Base-by-base conservation (phyloP, 192 early-diverging fungal genomes). In the Chytriomyces confervae region DNA sequence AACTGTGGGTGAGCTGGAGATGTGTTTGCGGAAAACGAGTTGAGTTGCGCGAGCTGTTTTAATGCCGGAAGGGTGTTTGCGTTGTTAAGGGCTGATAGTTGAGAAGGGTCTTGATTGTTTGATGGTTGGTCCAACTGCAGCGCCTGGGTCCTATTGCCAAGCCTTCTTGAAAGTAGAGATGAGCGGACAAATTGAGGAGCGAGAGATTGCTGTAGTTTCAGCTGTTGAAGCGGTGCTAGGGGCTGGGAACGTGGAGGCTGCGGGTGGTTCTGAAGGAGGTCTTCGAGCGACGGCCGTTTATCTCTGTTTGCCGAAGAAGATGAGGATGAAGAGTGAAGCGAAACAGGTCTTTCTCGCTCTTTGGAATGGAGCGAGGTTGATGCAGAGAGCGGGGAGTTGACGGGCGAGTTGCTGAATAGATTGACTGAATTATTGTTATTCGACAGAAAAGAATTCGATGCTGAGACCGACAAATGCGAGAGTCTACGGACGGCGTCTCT, bases 51-150 rank as follows among this genome's bases (percentile, higher is more conserved):
- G 24, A 65, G 27, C 16, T 13, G 63, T 65, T 65, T 36, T 36
- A 36, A 36, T 36, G 36, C 36, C 36, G 63, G 20, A 16, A 65
- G 27, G 29, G 20, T 65, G 63, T 36, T 65, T 16, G n/a, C 20
- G 53, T 20, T 13, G 53, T 57, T 57, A 57, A 65, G 63, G 27
- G 63, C 63, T 65, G 63, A 13, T 57, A 20, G 53, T 20, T 20
- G 53, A n/a, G 53, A n/a, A n/a, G 53, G 53, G 13, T 57, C 13
- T 57, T 13, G 20, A 20, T 57, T n/a, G 20, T 5, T 57, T 13
- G 20, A 20, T n/a, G 53, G 53, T 57, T 57, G 53, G 13, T 13
- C 16, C 3, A 13, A 20, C 53, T 57, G 53, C 53, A 20, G 36
- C 36, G 36, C 36, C 36, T 36, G 36, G 36, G 36, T 36, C 2